These are phyloP conservation scores for Fusarium piperis DNA, from an alignment of 2,329 filamentous ascomycete species.

Conservation along the genomic window DNA sequence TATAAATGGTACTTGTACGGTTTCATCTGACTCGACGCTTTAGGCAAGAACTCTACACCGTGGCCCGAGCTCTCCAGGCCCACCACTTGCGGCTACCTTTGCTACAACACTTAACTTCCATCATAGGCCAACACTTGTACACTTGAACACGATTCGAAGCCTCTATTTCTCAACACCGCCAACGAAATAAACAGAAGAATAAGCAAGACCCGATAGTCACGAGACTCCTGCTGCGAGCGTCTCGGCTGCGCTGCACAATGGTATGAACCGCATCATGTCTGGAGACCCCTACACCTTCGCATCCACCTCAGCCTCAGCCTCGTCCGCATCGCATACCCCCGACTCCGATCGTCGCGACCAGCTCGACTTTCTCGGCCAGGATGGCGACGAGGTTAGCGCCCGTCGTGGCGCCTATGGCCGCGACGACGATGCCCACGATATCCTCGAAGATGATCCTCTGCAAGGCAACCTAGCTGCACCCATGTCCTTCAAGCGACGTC, in stretches of 20 bases:
- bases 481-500: slow-evolving; percentile 78
- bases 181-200: neutral
- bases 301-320: slow-evolving; percentile 43
- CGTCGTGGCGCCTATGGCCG: slow-evolving; percentile 17
- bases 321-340: slow-evolving; percentile 44
- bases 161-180: neutral
- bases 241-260: slow-evolving; percentile 44
- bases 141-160: neutral
- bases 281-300: slow-evolving; percentile 50
- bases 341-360: slow-evolving; percentile 57
- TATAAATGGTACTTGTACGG: neutral
- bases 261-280: slow-evolving; percentile 54
- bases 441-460: slow-evolving; percentile 67
- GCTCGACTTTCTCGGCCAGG: slow-evolving; percentile 53
- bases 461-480: slow-evolving; percentile 59
- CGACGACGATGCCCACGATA: slow-evolving; percentile 35
- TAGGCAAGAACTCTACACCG: slow-evolving; percentile 13
- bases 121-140: neutral
- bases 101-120: neutral
- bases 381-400: slow-evolving; percentile 43
- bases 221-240: slow-evolving; percentile 31
- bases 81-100: neutral
- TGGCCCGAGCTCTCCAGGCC: neutral
- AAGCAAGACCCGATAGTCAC: neutral
- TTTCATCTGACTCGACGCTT: slow-evolving; percentile 14